phyloP scores from a whole-genome alignment of 2,329 filamentous ascomycete genomes.

The Aureobasidium vineae region DNA sequence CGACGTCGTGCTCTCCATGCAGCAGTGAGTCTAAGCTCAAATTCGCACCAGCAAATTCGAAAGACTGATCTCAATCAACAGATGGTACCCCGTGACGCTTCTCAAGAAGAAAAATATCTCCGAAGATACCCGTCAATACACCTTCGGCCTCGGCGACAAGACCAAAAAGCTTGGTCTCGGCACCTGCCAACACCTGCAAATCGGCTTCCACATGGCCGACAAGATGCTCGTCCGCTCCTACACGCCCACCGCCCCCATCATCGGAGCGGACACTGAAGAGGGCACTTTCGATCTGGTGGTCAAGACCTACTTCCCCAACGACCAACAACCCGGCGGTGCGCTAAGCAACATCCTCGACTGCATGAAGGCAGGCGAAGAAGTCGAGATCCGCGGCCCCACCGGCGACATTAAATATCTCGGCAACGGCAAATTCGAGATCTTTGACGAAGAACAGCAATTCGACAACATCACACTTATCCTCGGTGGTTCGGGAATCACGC shows the following conservation, averaged over 20 bases:
- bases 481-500: conserved; percentile 54
- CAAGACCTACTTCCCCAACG: conserved; percentile 54
- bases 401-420: conserved; percentile 54
- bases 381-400: conserved; percentile 54
- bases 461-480: conserved; percentile 50
- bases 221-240: conserved; percentile 53
- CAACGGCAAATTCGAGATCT: conserved; percentile 49
- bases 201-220: conserved; percentile 55
- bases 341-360: conserved; percentile 55
- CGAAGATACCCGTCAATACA: conserved; percentile 49
- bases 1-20: conserved; percentile 35
- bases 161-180: conserved; percentile 48
- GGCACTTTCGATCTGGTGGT: conserved; percentile 52
- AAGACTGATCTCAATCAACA: conserved; percentile 37
- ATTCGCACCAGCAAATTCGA: conserved; percentile 29
- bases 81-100: conserved; percentile 50
- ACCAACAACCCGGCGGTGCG: conserved; percentile 53
- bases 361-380: conserved; percentile 49
- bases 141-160: conserved; percentile 46
- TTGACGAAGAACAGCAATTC: conserved; percentile 45
- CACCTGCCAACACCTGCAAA: conserved; percentile 54
- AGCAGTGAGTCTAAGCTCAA: neutral
- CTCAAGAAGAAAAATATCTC: conserved; percentile 43
- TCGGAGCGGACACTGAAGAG: conserved; percentile 32
- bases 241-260: conserved; percentile 51